Base-by-base conservation (phyloP, 73 alveolate species). In the Symbiodinium pilosum region DNA sequence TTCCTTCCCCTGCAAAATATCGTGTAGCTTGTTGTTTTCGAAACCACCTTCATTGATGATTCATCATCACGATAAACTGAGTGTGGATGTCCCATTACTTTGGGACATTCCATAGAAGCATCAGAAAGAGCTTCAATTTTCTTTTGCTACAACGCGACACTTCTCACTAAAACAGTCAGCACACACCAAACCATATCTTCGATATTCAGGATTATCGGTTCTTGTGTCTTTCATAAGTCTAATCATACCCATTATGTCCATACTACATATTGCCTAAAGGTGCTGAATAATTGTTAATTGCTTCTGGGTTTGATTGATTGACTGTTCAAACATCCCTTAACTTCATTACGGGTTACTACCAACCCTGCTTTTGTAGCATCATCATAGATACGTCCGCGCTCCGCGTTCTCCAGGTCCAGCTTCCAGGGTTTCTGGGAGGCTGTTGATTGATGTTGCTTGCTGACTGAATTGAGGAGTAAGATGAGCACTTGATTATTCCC, bases 221-320 rank as follows among this genome's bases (percentile, higher is more conserved):
- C 38, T 43, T 9, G 84, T 47, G 5, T 86, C 75, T 32, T 86
- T 86, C 26, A 69, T 32, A 4, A 86, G 42, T 3, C 83, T 39
- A 18, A 44, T 36, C 94, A 54, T 86, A 54, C 14, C 39, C 94
- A 86, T 86, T 34, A 54, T 2, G 38, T 86, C 94, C 2, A 86
- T 40, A 16, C 39, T 51, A 38, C 21, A 86, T 16, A 51, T 47
- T 2, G 28, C 84, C 59, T 38, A 52, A 86, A 12, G 94, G 94
- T 3, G 84, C 94, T 0, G 83, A 51, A 47, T 34, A 86, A 36
- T 56, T 51, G 68, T 86, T 86, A 54, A 32, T 28, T 26, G 36
- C 68, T 86, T 0, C 42, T 56, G 5, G 32, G 94, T 18, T 86
- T 86, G 20, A 34, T 34, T 21, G 94, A 47, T 36, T 86, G 94